A percentile compares a stretch with the other conserved stretches of the same genome.
phyloP scores from a whole-genome alignment of 1,284 basidiomycete genomes.

The Jaminaea rosea region DNA sequence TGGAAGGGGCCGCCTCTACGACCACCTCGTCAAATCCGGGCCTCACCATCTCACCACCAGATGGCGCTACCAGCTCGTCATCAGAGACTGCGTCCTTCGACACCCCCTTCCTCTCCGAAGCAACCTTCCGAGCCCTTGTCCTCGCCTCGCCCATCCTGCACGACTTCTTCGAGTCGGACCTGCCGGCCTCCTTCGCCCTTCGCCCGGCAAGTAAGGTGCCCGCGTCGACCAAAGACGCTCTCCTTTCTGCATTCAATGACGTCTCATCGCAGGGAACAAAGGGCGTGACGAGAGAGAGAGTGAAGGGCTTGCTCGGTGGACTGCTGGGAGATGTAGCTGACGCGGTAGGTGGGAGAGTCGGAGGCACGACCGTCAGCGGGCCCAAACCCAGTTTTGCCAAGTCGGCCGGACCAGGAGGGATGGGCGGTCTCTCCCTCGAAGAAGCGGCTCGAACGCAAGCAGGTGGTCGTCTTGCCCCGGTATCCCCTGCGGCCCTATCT shows the following conservation, averaged over 20 bases:
- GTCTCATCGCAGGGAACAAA: not conserved
- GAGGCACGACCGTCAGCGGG: constrained; percentile 42
- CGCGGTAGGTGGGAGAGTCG: constrained; percentile 36
- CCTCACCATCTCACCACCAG: not conserved
- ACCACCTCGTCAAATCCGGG: not conserved
- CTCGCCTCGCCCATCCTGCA: constrained; percentile 38
- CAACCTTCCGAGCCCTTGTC: constrained; percentile 40
- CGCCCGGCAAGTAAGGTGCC: constrained; percentile 31
- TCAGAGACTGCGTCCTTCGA: constrained; percentile 13
- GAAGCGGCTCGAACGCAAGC: not conserved
- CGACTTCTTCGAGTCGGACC: constrained; percentile 42
- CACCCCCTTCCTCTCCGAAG: constrained; percentile 39
- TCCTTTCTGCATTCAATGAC: not conserved
- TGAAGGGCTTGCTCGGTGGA: constrained; percentile 43
- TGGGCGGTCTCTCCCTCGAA: not conserved
- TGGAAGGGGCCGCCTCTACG: not conserved
- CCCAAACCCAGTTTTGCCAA: constrained; percentile 37
- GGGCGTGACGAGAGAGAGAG: constrained; percentile 10
- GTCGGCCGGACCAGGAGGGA: not conserved
- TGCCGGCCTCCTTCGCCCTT: constrained; percentile 36
- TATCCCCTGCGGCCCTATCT: constrained; percentile 1
- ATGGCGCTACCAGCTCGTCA: not conserved
- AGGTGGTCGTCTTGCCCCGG: not conserved
- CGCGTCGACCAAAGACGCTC: constrained; percentile 16
- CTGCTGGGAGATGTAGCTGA: constrained; percentile 44